A percentile compares a stretch with the other conserved stretches of the same genome.
phyloP scores from a whole-genome alignment of 2,329 filamentous ascomycete species.

The Thermoascus crustaceus region DNA sequence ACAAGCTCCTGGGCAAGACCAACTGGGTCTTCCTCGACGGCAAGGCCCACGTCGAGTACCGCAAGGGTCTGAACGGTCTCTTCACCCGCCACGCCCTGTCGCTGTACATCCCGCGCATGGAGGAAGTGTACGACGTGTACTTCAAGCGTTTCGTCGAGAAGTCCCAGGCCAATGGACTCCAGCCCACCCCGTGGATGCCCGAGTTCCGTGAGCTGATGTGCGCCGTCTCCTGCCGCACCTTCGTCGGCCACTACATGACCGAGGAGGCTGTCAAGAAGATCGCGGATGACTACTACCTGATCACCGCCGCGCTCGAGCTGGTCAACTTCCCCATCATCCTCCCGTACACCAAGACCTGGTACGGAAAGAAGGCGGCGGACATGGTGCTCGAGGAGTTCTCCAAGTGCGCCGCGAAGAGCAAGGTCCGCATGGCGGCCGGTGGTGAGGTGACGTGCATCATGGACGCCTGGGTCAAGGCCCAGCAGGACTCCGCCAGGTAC shows the following conservation, averaged over 20 bases:
- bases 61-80: constrained; percentile 88
- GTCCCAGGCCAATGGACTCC: constrained; percentile 61
- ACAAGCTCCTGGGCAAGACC: constrained; percentile 81
- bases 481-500: constrained; percentile 78
- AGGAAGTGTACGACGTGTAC: constrained; percentile 83
- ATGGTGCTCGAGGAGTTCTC: constrained; percentile 85
- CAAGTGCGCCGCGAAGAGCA: constrained; percentile 88
- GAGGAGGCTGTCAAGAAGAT: constrained; percentile 89
- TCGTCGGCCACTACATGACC: constrained; percentile 90
- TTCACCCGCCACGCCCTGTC: constrained; percentile 89
- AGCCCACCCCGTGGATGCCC: constrained; percentile 80
- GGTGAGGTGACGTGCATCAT: constrained; percentile 86
- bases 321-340: constrained; percentile 98
- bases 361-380: constrained; percentile 90
- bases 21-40: constrained; percentile 99
- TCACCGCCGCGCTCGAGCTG: constrained; percentile 88
- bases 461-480: constrained; percentile 86
- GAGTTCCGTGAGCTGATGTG: constrained; percentile 92
- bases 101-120: constrained; percentile 81
- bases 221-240: constrained; percentile 91
- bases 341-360: constrained; percentile 92
- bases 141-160: constrained; percentile 70
- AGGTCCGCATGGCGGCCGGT: constrained; percentile 81
- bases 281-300: constrained; percentile 91
- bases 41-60: constrained; percentile 90